Conservation (phyloP, 352 stramenopile genomes). For the Phytophthora tubulina region DNA sequence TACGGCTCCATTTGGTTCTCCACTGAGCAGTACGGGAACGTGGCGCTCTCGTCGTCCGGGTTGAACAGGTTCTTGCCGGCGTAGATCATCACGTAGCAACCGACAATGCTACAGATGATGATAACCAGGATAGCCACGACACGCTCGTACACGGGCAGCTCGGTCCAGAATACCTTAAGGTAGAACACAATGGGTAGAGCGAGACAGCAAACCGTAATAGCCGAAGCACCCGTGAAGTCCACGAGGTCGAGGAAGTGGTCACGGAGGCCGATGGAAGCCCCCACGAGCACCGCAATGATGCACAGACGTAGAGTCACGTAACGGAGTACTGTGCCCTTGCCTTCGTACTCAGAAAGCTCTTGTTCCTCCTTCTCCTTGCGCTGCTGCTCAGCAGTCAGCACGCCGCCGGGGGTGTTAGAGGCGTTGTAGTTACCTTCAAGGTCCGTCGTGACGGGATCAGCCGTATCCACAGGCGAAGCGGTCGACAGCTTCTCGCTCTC, state of each 20-base stretch:
- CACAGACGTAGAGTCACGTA: conserved; percentile 43
- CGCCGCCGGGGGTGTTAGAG: conserved; percentile 11
- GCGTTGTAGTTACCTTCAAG: conserved; percentile 41
- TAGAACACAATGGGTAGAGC: conserved; percentile 55
- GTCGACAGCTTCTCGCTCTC: conserved; percentile 39
- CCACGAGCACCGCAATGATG: conserved; percentile 37
- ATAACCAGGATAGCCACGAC: conserved; percentile 37
- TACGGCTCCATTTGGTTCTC: conserved; percentile 42
- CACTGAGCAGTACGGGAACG: conserved; percentile 43
- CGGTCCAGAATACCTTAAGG: conserved; percentile 50
- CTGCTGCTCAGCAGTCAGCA: conserved; percentile 21
- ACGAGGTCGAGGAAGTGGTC: conserved; percentile 50
- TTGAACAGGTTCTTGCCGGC: conserved; percentile 48
- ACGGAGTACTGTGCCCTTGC: conserved; percentile 22
- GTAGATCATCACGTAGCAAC: conserved; percentile 49
- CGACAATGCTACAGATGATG: conserved; percentile 38
- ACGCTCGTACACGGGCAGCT: conserved; percentile 48
- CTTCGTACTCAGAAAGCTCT: conserved; percentile 31
- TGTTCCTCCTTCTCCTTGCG: conserved; percentile 34
- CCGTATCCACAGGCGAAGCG: not conserved
- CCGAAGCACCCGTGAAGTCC: conserved; percentile 55
- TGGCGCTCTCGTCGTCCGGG: conserved; percentile 29
- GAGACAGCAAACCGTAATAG: conserved; percentile 51
- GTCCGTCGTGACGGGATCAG: conserved; percentile 25
- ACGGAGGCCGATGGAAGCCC: conserved; percentile 33